A percentile compares a stretch with the other conserved stretches of the same genome.
phyloP scores from a whole-genome alignment of 352 stramenopile species.

The Globisporangium echinulatum region DNA sequence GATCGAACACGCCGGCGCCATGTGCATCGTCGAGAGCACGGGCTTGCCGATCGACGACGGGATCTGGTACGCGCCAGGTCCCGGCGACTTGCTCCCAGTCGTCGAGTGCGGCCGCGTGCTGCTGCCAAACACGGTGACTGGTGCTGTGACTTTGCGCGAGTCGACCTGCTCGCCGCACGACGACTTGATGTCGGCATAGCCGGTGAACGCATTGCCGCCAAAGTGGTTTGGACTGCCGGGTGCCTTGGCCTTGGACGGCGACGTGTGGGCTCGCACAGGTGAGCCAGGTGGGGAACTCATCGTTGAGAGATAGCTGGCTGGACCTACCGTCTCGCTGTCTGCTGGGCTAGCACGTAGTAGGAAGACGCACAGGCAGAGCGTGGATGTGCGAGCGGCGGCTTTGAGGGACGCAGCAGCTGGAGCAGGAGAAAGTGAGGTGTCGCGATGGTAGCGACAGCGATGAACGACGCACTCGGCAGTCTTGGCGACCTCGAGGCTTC shows the following conservation, averaged over 20 bases:
- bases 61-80: conserved; percentile 60
- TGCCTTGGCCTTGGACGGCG: conserved; percentile 32
- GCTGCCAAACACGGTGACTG: conserved; percentile 56
- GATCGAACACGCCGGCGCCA: conserved; percentile 57
- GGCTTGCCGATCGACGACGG: conserved; percentile 66
- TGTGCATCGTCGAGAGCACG: conserved; percentile 54
- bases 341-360: no score
- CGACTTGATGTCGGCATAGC: conserved; percentile 65
- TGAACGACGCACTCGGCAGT: no score
- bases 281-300: conserved; percentile 23
- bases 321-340: no score
- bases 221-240: conserved; percentile 22
- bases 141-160: conserved; percentile 64
- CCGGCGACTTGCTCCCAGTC: conserved; percentile 49
- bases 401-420: no score
- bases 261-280: conserved; percentile 22
- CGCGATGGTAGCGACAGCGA: no score
- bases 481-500: no score
- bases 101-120: conserved; percentile 45
- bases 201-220: conserved; percentile 18
- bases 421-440: no score
- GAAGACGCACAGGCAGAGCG: no score
- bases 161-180: conserved; percentile 66
- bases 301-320: neutral
- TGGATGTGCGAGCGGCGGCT: no score